Conservation (phyloP, 495 filamentous ascomycete species). For the Endocarpon pusillum region DNA sequence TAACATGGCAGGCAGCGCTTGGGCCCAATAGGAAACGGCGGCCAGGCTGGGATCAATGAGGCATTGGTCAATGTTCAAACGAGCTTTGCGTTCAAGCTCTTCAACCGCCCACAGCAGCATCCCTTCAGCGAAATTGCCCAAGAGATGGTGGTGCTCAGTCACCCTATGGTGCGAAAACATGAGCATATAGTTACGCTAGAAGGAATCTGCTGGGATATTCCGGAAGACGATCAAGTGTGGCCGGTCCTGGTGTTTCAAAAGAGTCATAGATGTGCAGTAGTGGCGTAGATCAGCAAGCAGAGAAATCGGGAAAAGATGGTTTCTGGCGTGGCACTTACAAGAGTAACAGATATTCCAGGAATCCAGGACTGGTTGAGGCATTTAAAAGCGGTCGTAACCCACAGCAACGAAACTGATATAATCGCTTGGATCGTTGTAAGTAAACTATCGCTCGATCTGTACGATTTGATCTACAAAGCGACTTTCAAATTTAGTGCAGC, state of each 20-base stretch:
- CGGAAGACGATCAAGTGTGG: slow-evolving; percentile 4
- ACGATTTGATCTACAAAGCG: no score
- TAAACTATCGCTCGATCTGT: no score
- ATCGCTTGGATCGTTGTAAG: no score
- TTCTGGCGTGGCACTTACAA: no score
- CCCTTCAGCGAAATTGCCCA: slow-evolving; percentile 2
- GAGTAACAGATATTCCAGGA: no score
- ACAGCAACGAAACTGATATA: no score
- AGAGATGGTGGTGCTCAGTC: slow-evolving; percentile 3
- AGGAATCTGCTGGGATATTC: slow-evolving; percentile 11
- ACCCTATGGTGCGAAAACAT: slow-evolving; percentile 5
- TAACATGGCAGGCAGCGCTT: slow-evolving; percentile 7
- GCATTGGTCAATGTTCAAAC: slow-evolving; percentile 4
- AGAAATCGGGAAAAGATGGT: no score
- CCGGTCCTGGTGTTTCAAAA: slow-evolving; percentile 13
- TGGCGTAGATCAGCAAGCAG: no score
- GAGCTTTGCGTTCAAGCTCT: slow-evolving; percentile 10
- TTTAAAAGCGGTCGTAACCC: no score
- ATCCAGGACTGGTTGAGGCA: no score
- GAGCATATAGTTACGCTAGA: slow-evolving; percentile 6
- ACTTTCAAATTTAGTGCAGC: no score
- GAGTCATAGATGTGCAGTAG: no score
- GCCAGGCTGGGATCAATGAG: slow-evolving; percentile 5
- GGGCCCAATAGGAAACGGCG: slow-evolving; percentile 5
- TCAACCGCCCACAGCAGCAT: slow-evolving; percentile 1